These are phyloP conservation scores for Clonostachys rhizophaga DNA, from an alignment of 2,329 filamentous ascomycete species.

Conservation along the genomic window DNA sequence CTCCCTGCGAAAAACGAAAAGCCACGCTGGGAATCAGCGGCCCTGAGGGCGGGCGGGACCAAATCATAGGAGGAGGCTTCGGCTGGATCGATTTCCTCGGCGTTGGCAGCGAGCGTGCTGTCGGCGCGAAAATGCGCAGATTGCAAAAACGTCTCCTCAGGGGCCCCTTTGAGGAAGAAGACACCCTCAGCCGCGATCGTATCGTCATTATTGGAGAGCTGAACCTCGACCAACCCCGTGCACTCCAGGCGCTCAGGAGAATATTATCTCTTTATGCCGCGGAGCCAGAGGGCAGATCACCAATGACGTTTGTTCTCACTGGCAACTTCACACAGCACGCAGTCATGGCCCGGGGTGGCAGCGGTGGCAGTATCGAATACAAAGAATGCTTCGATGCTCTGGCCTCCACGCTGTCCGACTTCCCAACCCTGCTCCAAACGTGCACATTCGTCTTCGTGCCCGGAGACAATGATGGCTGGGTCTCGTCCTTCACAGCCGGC, in stretches of 20 bases:
- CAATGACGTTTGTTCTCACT: constrained; percentile 75
- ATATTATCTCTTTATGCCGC: constrained; percentile 71
- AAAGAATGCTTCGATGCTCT: constrained; percentile 94
- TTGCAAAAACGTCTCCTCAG: constrained; percentile 66
- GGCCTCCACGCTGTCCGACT: constrained; percentile 78
- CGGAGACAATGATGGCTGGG: constrained; percentile 97
- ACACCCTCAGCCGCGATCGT: constrained; percentile 36
- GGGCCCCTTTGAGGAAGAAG: constrained; percentile 19
- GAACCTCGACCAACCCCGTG: constrained; percentile 79
- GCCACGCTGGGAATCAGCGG: constrained; percentile 70
- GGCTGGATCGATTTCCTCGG: constrained; percentile 98
- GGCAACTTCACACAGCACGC: constrained; percentile 75
- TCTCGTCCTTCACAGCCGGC: constrained; percentile 76
- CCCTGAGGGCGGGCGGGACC: constrained; percentile 50
- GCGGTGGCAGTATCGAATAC: constrained; percentile 85
- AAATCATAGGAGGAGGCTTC: constrained; percentile 74
- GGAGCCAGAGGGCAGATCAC: constrained; percentile 58
- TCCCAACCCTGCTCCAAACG: constrained; percentile 70
- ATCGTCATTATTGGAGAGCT: constrained; percentile 81
- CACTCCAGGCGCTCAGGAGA: constrained; percentile 74
- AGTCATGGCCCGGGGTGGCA: constrained; percentile 63
- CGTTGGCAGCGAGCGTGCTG: constrained; percentile 81
- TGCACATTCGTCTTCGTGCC: constrained; percentile 91
- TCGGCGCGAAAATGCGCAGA: constrained; percentile 76
- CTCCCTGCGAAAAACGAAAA: constrained; percentile 81